Evolutionary conservation across 2,329 filamentous ascomycete species (phyloP).

Genomic region (Scedosporium aurantiacum): DNA sequence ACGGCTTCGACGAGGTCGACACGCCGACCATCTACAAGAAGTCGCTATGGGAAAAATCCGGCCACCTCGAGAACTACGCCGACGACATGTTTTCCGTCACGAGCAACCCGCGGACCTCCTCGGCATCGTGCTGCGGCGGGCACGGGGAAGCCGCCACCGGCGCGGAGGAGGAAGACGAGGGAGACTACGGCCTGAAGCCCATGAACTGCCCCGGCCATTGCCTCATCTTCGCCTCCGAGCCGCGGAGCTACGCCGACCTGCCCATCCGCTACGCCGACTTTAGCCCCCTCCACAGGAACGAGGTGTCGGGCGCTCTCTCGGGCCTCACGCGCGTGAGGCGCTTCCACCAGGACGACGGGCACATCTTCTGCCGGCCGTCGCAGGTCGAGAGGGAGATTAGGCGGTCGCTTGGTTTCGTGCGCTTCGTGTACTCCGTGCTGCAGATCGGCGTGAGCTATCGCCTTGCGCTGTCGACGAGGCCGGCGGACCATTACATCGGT

Average conservation of each 20-base stretch:
- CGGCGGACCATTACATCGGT: conserved; percentile 67
- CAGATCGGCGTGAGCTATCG: conserved; percentile 58
- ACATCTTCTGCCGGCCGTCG: conserved; percentile 74
- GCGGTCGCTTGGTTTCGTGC: conserved; percentile 63
- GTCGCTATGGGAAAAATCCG: conserved; percentile 73
- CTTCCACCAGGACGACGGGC: conserved; percentile 85
- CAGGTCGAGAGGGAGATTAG: conserved; percentile 68
- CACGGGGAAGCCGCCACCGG: conserved; percentile 12
- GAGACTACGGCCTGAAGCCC: conserved; percentile 75
- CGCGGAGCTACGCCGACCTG: conserved; percentile 66
- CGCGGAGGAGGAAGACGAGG: conserved; percentile 44
- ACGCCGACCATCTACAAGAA: conserved; percentile 88
- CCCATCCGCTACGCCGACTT: conserved; percentile 82
- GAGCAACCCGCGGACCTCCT: conserved; percentile 27
- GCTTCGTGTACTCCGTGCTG: conserved; percentile 59
- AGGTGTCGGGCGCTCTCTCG: conserved; percentile 69
- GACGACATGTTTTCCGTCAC: conserved; percentile 86
- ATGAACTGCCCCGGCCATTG: conserved; percentile 93
- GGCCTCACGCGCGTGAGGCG: conserved; percentile 74
- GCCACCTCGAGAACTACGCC: conserved; percentile 81
- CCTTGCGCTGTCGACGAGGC: conserved; percentile 68
- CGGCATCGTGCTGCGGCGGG: conserved; percentile 22
- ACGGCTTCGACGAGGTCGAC: conserved; percentile 81
- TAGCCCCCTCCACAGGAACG: conserved; percentile 76
- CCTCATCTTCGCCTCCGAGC: conserved; percentile 65